phyloP scores from a whole-genome alignment of 1,139 yeast genomes.

The Wickerhamiella pararugosa region DNA sequence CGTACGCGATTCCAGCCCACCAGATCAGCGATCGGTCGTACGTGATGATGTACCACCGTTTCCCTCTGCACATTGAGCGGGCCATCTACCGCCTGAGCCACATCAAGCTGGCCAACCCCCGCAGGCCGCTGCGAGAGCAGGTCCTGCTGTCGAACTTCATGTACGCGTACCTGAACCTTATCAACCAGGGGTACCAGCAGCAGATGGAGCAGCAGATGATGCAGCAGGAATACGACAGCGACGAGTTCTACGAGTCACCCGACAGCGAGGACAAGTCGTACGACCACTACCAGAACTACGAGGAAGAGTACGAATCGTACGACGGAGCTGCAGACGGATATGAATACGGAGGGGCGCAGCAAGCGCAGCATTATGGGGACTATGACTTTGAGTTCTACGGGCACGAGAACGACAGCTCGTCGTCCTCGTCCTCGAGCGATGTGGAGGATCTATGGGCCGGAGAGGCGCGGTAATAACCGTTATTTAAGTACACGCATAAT shows the following conservation, averaged over 20 bases:
- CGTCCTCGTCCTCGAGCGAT: conserved; percentile 17
- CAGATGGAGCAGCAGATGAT: conserved; percentile 18
- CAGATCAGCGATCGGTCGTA: conserved; percentile 25
- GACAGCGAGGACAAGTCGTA: background rate
- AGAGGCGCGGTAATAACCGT: conserved; percentile 7
- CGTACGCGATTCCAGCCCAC: conserved; percentile 27
- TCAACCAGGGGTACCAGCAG: conserved; percentile 48
- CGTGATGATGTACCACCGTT: conserved; percentile 36
- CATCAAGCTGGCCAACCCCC: conserved; percentile 83
- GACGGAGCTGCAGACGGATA: conserved; percentile 13
- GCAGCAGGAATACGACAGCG: background rate
- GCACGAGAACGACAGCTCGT: conserved; percentile 16
- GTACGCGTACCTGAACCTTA: conserved; percentile 91
- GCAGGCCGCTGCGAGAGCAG: conserved; percentile 80
- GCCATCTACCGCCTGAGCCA: conserved; percentile 90
- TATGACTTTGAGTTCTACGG: conserved; percentile 11
- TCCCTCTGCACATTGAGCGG: conserved; percentile 88
- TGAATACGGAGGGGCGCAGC: conserved; percentile 11
- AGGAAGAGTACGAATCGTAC: conserved; percentile 1
- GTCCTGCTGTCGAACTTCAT: conserved; percentile 86
- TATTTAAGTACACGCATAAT: too few species aligned
- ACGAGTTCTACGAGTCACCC: background rate
- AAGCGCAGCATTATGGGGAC: conserved; percentile 9
- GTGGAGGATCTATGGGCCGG: conserved; percentile 18
- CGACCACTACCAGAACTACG: background rate